Base-by-base conservation (phyloP, 2,329 filamentous ascomycete species). In the Dactylellina cionopaga region DNA sequence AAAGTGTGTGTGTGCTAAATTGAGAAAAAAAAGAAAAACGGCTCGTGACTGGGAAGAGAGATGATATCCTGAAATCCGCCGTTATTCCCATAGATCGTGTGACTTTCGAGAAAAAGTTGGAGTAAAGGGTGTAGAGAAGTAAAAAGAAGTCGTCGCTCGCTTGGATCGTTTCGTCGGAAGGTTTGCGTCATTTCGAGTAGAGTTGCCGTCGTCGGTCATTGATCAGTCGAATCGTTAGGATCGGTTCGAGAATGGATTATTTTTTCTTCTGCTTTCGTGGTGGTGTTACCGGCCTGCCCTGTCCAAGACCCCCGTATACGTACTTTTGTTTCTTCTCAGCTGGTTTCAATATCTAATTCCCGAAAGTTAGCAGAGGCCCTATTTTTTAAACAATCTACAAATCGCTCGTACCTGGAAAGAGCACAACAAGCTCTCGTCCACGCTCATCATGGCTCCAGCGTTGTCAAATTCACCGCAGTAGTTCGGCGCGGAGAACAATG, bases 261-360 rank as follows among this genome's bases (percentile, higher is more conserved):
- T 89, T 89, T 83, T 87, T 85, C 82, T 88, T 88, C 81, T 86
- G 85, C 82, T 89, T 91, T 84, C 86, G 85, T 82, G 88, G 86
- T 85, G 88, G 85, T 86, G 87, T 89, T 83, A 86, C 84, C 82
- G 87, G 86, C 84, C 85, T 86, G 84, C 87, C 85, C 84, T 86
- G 86, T 84, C 87, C 88, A 83, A 90, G 85, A 84, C 86, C 85
- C 84, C 85, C 85, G 84, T 88, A 87, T 81, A 96, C 93, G 86
- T 96, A 98, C 93, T 98, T 98, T 92, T 97, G 94, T 90, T 99
- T 99, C 90, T 99, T 99, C 88, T 99, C 95, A 83, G 95, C 95
- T 80, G 95, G 95, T 86, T 98, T 99, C 85, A 99, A 87, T 81
- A 99, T 98, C 92, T 96, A 78, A 15, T 59, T 44, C 31, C 51